Evolutionary conservation across 2,329 filamentous ascomycete genomes (phyloP).

Genomic region (Shiraia sp.): DNA sequence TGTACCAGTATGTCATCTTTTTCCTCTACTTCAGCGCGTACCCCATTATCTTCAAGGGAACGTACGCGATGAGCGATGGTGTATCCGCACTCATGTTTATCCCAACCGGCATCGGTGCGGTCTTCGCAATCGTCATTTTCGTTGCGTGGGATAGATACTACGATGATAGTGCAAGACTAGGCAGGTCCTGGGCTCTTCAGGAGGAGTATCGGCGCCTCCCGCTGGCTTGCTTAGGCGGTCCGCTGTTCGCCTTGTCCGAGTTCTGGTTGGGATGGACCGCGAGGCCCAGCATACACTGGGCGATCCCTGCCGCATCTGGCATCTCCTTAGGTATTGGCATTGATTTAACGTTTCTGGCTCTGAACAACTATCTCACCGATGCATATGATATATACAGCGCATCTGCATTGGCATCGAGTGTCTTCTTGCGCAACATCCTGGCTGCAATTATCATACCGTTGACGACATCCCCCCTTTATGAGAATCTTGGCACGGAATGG

Average conservation of each 20-base stretch:
- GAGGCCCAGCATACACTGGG: conserved; percentile 1
- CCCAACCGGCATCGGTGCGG: background rate
- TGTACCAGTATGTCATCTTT: conserved; percentile 1
- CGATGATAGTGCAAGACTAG: background rate
- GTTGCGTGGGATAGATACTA: conserved; percentile 1
- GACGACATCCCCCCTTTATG: background rate
- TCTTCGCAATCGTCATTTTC: background rate
- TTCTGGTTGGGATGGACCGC: conserved; percentile 1
- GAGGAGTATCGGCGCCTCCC: conserved; percentile 2
- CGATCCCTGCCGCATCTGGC: background rate
- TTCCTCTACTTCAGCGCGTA: conserved; percentile 1
- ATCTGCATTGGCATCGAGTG: background rate
- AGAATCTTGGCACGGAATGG: background rate
- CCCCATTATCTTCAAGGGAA: background rate
- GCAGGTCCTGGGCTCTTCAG: background rate
- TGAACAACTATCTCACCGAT: conserved; percentile 1
- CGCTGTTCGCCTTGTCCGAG: background rate
- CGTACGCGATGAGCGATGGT: conserved; percentile 1
- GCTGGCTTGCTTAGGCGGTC: background rate
- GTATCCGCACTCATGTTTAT: conserved; percentile 1
- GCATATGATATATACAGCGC: conserved; percentile 2
- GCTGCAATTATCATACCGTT: conserved; percentile 2
- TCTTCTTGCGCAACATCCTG: conserved; percentile 1
- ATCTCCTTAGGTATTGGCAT: conserved; percentile 1
- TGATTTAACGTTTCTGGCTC: conserved; percentile 1